These are phyloP conservation scores for Cutaneotrichosporon arboriforme DNA, from an alignment of 1,284 basidiomycete genomes.

Conservation along the genomic window DNA sequence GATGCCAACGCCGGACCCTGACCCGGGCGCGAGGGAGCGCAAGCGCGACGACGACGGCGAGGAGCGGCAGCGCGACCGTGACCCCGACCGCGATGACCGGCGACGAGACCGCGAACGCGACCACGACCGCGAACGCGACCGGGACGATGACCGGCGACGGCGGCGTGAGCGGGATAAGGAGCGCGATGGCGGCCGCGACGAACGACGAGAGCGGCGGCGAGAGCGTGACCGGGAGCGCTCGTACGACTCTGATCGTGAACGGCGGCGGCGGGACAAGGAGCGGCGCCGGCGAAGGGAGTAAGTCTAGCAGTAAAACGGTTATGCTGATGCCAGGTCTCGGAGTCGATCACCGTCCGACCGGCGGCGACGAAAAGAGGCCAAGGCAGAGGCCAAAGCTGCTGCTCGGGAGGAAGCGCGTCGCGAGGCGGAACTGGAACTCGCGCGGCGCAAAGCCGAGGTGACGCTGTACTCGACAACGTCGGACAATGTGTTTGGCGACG, in stretches of 20 bases:
- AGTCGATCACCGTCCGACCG: constrained; percentile 34
- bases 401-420: constrained; percentile 76
- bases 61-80: constrained; percentile 11
- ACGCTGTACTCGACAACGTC: constrained; percentile 89
- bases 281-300: constrained; percentile 27
- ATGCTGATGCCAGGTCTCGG: constrained; percentile 29
- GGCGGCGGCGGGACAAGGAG: constrained; percentile 15
- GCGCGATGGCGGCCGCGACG: constrained; percentile 10
- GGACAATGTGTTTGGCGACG: constrained; percentile 92
- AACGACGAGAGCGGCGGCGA: no score
- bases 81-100: constrained; percentile 12
- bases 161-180: constrained; percentile 9
- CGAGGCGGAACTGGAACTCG: constrained; percentile 75
- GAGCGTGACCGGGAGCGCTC: constrained; percentile 21
- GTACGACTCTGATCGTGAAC: neutral
- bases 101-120: constrained; percentile 10
- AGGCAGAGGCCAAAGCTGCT: constrained; percentile 63
- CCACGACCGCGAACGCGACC: constrained; percentile 14
- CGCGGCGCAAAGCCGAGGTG: constrained; percentile 70
- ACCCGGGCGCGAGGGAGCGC: neutral
- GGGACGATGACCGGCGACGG: constrained; percentile 2
- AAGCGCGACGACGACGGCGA: constrained; percentile 3
- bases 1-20: neutral
- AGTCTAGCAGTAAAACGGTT: constrained; percentile 10
- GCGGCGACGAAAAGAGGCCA: constrained; percentile 64